Evolutionary conservation across 1,139 yeast species (phyloP).

Genomic region (Nakaseomyces bracarensis): DNA sequence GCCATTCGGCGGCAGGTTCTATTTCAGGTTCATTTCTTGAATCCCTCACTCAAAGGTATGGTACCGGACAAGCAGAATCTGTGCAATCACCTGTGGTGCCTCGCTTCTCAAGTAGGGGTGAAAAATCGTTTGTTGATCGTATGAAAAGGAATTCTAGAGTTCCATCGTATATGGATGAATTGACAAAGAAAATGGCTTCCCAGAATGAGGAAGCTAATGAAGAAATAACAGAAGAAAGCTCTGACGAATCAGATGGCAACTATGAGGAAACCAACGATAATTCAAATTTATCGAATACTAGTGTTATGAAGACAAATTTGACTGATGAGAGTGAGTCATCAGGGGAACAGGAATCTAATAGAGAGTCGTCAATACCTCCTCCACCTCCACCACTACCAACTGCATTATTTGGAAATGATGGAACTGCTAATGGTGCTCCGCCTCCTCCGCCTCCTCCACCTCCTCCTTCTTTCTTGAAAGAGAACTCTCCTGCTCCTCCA

Average conservation of each 20-base stretch:
- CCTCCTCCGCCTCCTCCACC: slow-evolving; percentile 28
- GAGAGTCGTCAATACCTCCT: slow-evolving; percentile 19
- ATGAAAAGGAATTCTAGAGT: slow-evolving; percentile 22
- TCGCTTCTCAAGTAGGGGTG: slow-evolving; percentile 10
- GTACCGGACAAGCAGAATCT: slow-evolving; percentile 20
- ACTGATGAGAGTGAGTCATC: slow-evolving; percentile 8
- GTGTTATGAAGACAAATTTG: neutral
- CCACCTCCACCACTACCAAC: slow-evolving; percentile 28
- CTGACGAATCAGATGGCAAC: neutral
- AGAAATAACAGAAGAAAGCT: neutral
- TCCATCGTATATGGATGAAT: slow-evolving; percentile 46
- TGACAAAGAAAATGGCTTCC: slow-evolving; percentile 41
- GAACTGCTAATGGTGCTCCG: neutral
- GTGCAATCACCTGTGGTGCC: slow-evolving; percentile 7
- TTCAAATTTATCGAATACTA: neutral
- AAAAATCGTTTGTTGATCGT: slow-evolving; percentile 28
- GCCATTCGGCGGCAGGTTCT: slow-evolving; percentile 6
- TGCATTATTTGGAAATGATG: slow-evolving; percentile 12
- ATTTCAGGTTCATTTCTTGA: slow-evolving; percentile 27
- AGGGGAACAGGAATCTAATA: slow-evolving; percentile 11
- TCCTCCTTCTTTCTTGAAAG: slow-evolving; percentile 11
- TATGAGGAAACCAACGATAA: neutral
- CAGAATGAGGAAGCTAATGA: slow-evolving; percentile 8
- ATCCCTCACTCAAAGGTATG: slow-evolving; percentile 29
- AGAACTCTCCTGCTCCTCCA: slow-evolving; percentile 13